Evolutionary conservation across 1,139 yeast genomes (phyloP), one percentile per base, ranked within the genome.

Genomic region (Williopsis jadinii): DNA sequence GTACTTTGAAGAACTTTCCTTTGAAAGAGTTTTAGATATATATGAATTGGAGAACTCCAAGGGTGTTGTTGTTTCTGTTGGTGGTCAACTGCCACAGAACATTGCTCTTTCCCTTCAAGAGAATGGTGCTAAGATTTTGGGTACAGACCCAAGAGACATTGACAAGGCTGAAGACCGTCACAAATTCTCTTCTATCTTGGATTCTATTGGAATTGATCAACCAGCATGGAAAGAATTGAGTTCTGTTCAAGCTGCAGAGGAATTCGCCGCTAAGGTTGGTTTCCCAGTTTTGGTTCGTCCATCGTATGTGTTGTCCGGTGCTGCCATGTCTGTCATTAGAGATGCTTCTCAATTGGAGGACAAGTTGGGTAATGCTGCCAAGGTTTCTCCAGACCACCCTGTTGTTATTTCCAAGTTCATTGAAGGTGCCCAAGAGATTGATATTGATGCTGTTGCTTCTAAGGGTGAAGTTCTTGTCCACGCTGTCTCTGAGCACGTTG

Each of bases 81-180:
- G 98, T 64, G 98, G 98, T 54, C 98, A 92, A 72, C 73, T 88
- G 52, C 96, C 98, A 36, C 96, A 92, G 69, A 92, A 92, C 70
- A 92, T 92, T 65, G 98, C 98, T 9, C 73, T 92, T 52, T 69
- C 75, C 44, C 73, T 92, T 54, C 95, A 86, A 68, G 72, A 84
- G 44, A 74, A 84, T 52, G 92, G 92, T 45, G 95, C 95, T 56
- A 82, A 82, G 48, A 86, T 92, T 37, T 73, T 92, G 51, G 98
- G 98, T 62, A 92, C 98, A 39, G 75, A 85, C 60, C 98, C 98
- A 40, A 84, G 80, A 63, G 95, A 87, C 64, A 92, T 92, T 59
- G 98, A 92, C 68, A 82, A 81, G 62, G 98, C 98, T 43, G 98
- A 92, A 72, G 95, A 92, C 68, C 86, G 98, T 71, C 96, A 92